Base-by-base conservation (phyloP, 179 eudicot species). In the Nepenthes alata region DNA sequence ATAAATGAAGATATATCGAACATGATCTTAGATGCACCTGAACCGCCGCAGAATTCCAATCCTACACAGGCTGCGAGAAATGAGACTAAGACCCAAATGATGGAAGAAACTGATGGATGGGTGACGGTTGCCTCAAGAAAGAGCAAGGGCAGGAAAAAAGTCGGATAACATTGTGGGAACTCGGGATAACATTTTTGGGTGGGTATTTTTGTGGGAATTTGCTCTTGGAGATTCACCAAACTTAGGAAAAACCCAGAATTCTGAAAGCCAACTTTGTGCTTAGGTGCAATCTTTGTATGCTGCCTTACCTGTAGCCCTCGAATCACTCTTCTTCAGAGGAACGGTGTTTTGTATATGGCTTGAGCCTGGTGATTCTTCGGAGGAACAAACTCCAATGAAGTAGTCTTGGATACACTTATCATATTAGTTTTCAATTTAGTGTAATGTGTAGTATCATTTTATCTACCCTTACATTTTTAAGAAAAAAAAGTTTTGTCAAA, bases 21-120 rank as follows among this genome's bases (percentile, higher is more conserved):
- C 65, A 82, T 85, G 91, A 76, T 77, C 73, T 71, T 85, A 11
- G 91, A 87, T 62, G 50, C 77, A 59, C 69, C 68, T 4, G 67
- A 61, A 52, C 45, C 64, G 37, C 50, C 57, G 10, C 60, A 83
- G 61, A 61, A 53, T 65, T 38, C 39, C 15, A 61, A 44, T 61
- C 59, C 74, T 16, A 1, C 72, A 15, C 60, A 65, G 15, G 49
- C 36, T 35, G 64, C 16, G 37, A 74, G 67, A 59, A 25, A 25
- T 25, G 60, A 55, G 11, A 41, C 69, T 48, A 62, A 47, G 25
- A 56, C 71, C 54, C 62, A 55, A 66, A 36, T 51, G n/a, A 60
- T 15, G 70, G 64, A 45, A 35, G 69, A 69, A 51, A 70, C 62
- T 37, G 79, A 78, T 72, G 82, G 82, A 63, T 78, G 79, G 79